Evolutionary conservation across 2,329 filamentous ascomycete genomes (phyloP), one percentile per base, ranked within the genome.

Genomic region (Ascosphaera apis): DNA sequence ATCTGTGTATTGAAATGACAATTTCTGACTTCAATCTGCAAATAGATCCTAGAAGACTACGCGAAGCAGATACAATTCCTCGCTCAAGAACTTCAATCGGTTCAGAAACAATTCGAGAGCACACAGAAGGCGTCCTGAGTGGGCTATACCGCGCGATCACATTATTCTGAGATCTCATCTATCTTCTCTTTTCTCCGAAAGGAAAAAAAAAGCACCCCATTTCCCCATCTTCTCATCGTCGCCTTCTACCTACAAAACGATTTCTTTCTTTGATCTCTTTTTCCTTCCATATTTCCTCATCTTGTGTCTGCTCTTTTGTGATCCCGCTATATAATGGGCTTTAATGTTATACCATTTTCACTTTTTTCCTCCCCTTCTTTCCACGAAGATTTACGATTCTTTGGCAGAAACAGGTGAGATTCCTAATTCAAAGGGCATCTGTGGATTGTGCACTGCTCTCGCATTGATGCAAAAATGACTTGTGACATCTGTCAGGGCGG

Each of bases 21-120:
- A 25, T 25, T 25, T 25, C 6, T 5, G 11, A 8, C 12, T 11
- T 19, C 11, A 6, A 6, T 6, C 11, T 25, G 21, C 21, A 25
- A 19, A 6, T 39, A 65, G 62, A 61, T 63, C 40, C 50, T 65
- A 37, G 59, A 62, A 41, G 58, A 62, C 39, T 65, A 65, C 43
- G 56, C 61, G 36, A 52, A 55, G 15, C 62, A 65, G 44, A 56
- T 65, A 37, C 54, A 63, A 43, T 69, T 74, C 51, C 53, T 76
- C 40, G 63, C 65, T 43, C 71, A 70, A 48, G 69, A 73, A 55
- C 48, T 75, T 39, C 62, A 60, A 32, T 58, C 66, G 17, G 61
- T 72, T 37, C 63, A 63, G 48, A 64, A 65, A 44, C 70, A 76
- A 41, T 71, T 67, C 39, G 60, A 62, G 19, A 65, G 66, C 41